These are phyloP conservation scores for Acanthamoeba pearcei DNA, from an alignment of 208 protist species.

Conservation along the genomic window DNA sequence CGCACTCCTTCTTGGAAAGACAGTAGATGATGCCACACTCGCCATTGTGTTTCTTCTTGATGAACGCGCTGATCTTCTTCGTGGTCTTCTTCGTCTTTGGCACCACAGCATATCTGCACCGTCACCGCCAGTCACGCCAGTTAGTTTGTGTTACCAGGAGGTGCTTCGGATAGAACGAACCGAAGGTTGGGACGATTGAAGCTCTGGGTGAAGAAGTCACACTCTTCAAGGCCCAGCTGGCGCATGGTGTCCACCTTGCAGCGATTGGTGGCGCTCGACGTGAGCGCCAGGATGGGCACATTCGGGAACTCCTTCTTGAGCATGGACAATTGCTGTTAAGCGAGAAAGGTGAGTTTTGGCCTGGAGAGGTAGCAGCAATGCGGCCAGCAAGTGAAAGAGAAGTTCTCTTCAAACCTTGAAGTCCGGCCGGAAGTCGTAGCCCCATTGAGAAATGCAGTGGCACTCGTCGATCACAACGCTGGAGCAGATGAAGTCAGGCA, in stretches of 20 bases:
- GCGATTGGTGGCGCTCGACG: slow-evolving; percentile 89
- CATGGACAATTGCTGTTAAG: slow-evolving; percentile 70
- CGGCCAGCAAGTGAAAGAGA: not conserved
- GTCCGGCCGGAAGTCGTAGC: slow-evolving; percentile 92
- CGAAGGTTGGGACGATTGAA: slow-evolving; percentile 88
- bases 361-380: not conserved
- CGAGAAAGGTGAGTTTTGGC: not conserved
- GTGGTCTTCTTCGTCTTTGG: slow-evolving; percentile 11
- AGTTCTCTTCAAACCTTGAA: slow-evolving; percentile 86
- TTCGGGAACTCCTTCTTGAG: slow-evolving; percentile 66
- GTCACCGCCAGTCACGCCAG: not conserved
- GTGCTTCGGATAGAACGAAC: not conserved
- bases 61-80: slow-evolving; percentile 80
- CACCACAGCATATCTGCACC: not conserved
- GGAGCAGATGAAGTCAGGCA: too few species aligned
- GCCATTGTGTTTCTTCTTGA: slow-evolving; percentile 50
- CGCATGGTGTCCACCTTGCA: slow-evolving; percentile 91
- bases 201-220: slow-evolving; percentile 79
- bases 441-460: slow-evolving; percentile 94
- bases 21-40: slow-evolving; percentile 93
- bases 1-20: slow-evolving; percentile 84
- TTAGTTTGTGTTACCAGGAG: not conserved
- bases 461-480: slow-evolving; percentile 91
- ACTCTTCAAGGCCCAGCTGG: slow-evolving; percentile 86
- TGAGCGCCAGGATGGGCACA: slow-evolving; percentile 85